These are phyloP conservation scores for Acanthamoeba triangularis DNA, from an alignment of 208 protist genomes.

Conservation along the genomic window DNA sequence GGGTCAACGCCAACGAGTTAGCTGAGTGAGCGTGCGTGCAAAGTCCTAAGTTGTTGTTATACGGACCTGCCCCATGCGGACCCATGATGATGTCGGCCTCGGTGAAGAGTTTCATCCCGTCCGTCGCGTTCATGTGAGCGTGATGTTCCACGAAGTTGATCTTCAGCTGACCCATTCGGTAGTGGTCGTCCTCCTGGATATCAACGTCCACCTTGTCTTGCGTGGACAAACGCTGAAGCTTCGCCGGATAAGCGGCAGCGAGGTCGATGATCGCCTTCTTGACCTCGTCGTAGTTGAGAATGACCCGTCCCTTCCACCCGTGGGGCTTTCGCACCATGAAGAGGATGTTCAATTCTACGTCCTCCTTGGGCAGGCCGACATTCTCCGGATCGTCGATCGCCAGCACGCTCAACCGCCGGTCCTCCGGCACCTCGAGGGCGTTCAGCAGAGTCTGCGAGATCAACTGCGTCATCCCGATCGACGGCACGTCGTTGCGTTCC, in stretches of 20 bases:
- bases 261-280: not conserved
- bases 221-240: not conserved
- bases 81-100: constrained; percentile 51
- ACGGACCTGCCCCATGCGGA: constrained; percentile 34
- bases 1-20: not conserved
- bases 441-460: not conserved
- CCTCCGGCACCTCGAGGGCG: not conserved
- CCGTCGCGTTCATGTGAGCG: not conserved
- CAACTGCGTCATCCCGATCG: constrained; percentile 6
- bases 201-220: not conserved
- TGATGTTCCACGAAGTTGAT: not conserved
- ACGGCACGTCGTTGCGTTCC: constrained; percentile 36
- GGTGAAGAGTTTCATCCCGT: not conserved
- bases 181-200: not conserved
- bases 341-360: constrained; percentile 4
- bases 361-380: not conserved
- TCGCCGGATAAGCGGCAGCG: not conserved
- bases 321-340: not conserved
- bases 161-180: not conserved
- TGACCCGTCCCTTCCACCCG: not conserved
- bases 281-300: constrained; percentile 27
- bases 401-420: not conserved
- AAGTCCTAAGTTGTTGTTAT: not conserved
- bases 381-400: not conserved
- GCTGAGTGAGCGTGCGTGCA: not conserved